A percentile compares a stretch with the other conserved stretches of the same genome.
Evolutionary conservation across 768 basidiomycete species (phyloP).

Genomic region (Chalciporus chontae): DNA sequence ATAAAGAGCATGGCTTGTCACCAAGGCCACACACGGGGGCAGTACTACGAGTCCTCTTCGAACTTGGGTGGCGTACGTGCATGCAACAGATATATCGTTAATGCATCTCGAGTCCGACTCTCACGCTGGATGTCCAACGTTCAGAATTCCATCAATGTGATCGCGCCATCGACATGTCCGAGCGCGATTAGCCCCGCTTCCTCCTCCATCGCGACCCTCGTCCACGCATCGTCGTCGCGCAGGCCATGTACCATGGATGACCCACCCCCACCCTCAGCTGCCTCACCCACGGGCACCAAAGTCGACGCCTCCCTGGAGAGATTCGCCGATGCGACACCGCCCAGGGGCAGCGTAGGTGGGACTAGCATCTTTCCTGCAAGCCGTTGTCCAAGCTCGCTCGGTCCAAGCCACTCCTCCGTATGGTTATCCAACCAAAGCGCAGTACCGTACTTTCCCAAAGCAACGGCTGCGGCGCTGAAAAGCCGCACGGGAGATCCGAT

Average conservation of each 20-base stretch:
- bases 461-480: constrained; percentile 51
- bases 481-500: constrained; percentile 56
- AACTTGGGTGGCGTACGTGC: too few species aligned
- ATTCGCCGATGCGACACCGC: neutral
- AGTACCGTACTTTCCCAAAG: constrained; percentile 56
- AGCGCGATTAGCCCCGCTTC: constrained; percentile 36
- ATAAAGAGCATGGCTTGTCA: too few species aligned
- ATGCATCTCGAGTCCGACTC: too few species aligned
- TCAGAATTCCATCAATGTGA: constrained; percentile 52
- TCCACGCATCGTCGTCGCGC: constrained; percentile 49
- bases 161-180: constrained; percentile 39
- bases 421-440: constrained; percentile 67
- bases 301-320: neutral
- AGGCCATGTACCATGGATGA: constrained; percentile 41
- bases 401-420: constrained; percentile 46
- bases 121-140: neutral
- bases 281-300: neutral
- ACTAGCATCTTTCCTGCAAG: constrained; percentile 42
- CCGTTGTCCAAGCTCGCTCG: constrained; percentile 53
- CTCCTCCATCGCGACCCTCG: constrained; percentile 36
- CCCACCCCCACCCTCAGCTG: too few species aligned
- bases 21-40: too few species aligned
- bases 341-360: neutral
- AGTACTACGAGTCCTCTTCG: too few species aligned
- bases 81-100: too few species aligned